Evolutionary conservation across 2,329 filamentous ascomycete genomes (phyloP).

Genomic region (Alternaria dauci): DNA sequence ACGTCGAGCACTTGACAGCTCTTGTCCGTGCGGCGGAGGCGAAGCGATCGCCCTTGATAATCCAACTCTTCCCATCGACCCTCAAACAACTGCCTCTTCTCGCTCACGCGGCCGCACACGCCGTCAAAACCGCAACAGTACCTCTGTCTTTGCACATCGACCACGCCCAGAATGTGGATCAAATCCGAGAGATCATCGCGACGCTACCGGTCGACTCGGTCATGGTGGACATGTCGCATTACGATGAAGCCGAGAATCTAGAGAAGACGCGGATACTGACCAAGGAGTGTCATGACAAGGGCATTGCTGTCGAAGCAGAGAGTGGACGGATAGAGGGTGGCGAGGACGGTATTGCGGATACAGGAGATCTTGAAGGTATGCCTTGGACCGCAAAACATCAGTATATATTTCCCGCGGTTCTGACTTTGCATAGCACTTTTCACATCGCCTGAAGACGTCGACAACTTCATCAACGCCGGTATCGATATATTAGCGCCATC

Average conservation of each 20-base stretch:
- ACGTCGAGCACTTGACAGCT: conserved; percentile 47
- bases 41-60: conserved; percentile 46
- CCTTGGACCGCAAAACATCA: too few species aligned
- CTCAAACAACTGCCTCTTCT: conserved; percentile 68
- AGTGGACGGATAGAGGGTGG: conserved; percentile 74
- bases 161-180: conserved; percentile 56
- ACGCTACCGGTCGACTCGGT: conserved; percentile 73
- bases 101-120: conserved; percentile 54
- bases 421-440: conserved; percentile 53
- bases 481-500: conserved; percentile 77
- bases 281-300: conserved; percentile 67
- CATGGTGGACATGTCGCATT: conserved; percentile 80
- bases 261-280: conserved; percentile 68
- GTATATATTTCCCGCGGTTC: background rate
- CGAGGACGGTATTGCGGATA: conserved; percentile 77
- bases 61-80: conserved; percentile 65
- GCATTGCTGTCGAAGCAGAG: conserved; percentile 74
- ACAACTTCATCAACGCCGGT: conserved; percentile 73
- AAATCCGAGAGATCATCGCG: conserved; percentile 52
- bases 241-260: conserved; percentile 76
- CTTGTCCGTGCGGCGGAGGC: conserved; percentile 47
- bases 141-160: conserved; percentile 59
- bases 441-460: conserved; percentile 72
- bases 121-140: conserved; percentile 52
- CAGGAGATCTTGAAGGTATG: conserved; percentile 65